Conservation (phyloP, 768 basidiomycete species). For the Cystoderma amianthinum region DNA sequence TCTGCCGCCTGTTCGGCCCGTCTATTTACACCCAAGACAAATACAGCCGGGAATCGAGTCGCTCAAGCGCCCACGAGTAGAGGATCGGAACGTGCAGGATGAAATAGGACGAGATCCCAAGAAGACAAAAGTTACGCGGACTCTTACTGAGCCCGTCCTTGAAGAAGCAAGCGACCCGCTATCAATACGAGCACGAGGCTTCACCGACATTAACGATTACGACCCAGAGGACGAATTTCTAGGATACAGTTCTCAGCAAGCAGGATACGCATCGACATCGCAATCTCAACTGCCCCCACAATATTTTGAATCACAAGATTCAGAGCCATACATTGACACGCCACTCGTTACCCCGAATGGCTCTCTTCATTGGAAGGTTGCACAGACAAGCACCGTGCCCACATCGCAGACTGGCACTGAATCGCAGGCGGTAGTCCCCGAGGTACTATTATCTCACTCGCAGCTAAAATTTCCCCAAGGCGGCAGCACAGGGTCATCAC, state of each 20-base stretch:
- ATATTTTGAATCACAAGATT: constrained; percentile 33
- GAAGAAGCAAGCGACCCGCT: constrained; percentile 7
- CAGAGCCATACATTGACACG: constrained; percentile 39
- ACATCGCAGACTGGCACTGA: constrained; percentile 28
- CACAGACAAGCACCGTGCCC: constrained; percentile 22
- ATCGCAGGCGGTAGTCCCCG: constrained; percentile 18
- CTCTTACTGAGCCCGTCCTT: constrained; percentile 23
- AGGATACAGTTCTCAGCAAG: constrained; percentile 14
- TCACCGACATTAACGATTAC: constrained; percentile 16
- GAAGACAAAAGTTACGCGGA: constrained; percentile 21
- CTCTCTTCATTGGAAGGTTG: constrained; percentile 35
- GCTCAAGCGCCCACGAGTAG: background rate
- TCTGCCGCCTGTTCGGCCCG: constrained; percentile 52
- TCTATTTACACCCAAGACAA: constrained; percentile 40
- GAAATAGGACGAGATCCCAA: constrained; percentile 6
- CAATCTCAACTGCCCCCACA: constrained; percentile 20
- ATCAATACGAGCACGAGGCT: constrained; percentile 15
- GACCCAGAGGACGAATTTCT: constrained; percentile 5
- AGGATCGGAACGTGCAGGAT: constrained; percentile 1
- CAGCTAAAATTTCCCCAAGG: constrained; percentile 18
- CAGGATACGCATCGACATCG: constrained; percentile 6
- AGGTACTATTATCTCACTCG: constrained; percentile 28
- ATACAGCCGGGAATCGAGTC: constrained; percentile 28
- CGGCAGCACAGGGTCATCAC: constrained; percentile 4
- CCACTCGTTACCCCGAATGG: constrained; percentile 51